A percentile compares a stretch with the other conserved stretches of the same genome.
phyloP scores from a whole-genome alignment of 257 asterid species.

The Forsythia viridissima region DNA sequence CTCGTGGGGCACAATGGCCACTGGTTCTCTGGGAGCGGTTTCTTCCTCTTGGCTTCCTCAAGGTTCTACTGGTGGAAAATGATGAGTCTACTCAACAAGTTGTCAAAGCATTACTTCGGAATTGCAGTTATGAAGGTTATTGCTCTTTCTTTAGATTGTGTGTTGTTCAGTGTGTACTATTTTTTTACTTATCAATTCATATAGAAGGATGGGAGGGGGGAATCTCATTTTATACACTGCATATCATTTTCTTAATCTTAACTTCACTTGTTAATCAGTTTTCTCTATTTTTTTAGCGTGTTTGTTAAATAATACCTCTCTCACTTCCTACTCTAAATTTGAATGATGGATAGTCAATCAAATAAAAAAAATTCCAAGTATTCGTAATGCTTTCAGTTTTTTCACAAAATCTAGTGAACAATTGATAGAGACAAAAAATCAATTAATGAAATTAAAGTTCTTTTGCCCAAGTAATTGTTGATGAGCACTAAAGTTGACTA shows the following conservation, averaged over 20 bases:
- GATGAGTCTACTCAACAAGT: conserved; percentile 57
- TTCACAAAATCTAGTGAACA: too few relatives aligned
- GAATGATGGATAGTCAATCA: neutral
- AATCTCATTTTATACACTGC: neutral
- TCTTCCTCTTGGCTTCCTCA: conserved; percentile 54
- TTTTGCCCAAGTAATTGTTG: too few relatives aligned
- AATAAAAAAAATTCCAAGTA: neutral
- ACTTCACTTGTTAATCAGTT: neutral
- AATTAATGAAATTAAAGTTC: too few relatives aligned
- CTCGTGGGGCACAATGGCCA: conserved; percentile 19
- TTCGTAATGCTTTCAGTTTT: too few relatives aligned
- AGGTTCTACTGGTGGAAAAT: conserved; percentile 57
- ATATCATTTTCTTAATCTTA: neutral
- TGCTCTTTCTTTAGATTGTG: too few relatives aligned
- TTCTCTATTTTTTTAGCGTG: neutral
- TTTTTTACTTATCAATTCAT: too few relatives aligned
- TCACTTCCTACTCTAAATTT: neutral
- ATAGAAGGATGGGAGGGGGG: neutral
- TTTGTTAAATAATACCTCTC: neutral
- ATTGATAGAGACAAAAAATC: too few relatives aligned
- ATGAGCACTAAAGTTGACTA: too few relatives aligned
- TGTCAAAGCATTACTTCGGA: conserved; percentile 51
- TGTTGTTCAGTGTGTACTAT: too few relatives aligned
- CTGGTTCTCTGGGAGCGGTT: conserved; percentile 49
- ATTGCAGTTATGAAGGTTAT: conserved; percentile 57